Base-by-base conservation (phyloP, 768 basidiomycete species). In the Mycena capillaripes region DNA sequence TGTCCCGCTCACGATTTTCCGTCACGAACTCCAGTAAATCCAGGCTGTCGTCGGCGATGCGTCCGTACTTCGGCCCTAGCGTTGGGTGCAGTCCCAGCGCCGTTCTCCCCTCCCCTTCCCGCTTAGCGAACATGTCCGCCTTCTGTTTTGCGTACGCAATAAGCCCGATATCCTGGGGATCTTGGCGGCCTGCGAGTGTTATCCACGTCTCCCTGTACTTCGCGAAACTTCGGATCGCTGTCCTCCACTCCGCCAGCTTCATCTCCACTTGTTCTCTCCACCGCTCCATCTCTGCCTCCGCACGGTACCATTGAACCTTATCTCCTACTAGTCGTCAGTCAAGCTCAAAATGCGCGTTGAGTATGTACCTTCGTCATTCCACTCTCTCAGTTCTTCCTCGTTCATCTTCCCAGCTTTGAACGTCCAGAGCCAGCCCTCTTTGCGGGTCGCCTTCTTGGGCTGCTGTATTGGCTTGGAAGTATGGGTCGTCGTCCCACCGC, bases 141-240 rank as follows among this genome's bases (percentile, higher is more conserved):
- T 66, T 32, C 44, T 48, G 66, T 23, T 58, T 66, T 2, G 66
- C 66, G 23, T 66, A 66, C 0, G 66, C 66, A 30, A 58, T 66
- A 12, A 27, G 42, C 2, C 66, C 66, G 19, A 25, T 58, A 10
- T 46, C 17, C 16, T 8, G 1, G 4, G 55, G 0, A 12, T 66
- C 44, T 16, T 55, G 38, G 9, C 1, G 2, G 6, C 4, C 19
- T 7, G 59, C 59, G 3, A 61, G 59, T 19, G 25, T 6, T 3
- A 27, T 58, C 65, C 66, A 66, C 0, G 19, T n/a, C 1, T 32
- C 30, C 25, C 21, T 30, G 21, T 58, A 66, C 34, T 11, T 29
- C 4, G 27, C 66, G 17, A 66, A 66, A n/a, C 66, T 66, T 19
- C 53, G 17, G 21, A 66, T 55, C 9, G 64, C 32, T 8, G 66